A percentile compares a stretch with the other conserved stretches of the same genome.
Conservation (phyloP, 2,329 filamentous ascomycete species). For the Coniochaeta sp. region DNA sequence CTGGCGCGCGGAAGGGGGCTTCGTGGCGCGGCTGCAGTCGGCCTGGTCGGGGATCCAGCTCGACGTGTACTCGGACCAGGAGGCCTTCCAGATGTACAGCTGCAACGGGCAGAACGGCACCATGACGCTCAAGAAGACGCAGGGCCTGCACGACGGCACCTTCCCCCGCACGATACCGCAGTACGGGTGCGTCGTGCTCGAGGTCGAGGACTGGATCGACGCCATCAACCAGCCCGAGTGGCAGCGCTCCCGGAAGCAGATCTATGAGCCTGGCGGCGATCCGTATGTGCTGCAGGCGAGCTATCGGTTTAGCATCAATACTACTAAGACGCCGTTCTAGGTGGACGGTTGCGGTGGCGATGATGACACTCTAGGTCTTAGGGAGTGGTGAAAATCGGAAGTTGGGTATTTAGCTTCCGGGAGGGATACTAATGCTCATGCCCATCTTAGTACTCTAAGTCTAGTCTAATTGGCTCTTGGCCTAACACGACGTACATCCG, state of each 20-base stretch:
- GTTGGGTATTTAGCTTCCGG: background rate
- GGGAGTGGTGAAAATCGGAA: background rate
- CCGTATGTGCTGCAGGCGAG: constrained; percentile 56
- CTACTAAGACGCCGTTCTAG: constrained; percentile 7
- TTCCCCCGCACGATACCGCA: constrained; percentile 59
- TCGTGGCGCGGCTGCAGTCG: constrained; percentile 60
- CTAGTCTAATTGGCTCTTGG: background rate
- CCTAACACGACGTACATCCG: background rate
- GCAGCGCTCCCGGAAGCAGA: constrained; percentile 57
- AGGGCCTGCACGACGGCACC: constrained; percentile 50
- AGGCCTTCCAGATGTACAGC: constrained; percentile 81
- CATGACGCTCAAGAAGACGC: constrained; percentile 60
- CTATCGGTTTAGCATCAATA: constrained; percentile 50
- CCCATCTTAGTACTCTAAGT: background rate
- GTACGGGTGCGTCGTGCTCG: constrained; percentile 83
- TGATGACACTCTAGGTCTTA: background rate
- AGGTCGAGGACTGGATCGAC: constrained; percentile 91
- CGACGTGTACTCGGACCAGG: constrained; percentile 76
- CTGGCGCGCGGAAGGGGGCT: constrained; percentile 51
- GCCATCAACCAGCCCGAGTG: constrained; percentile 88
- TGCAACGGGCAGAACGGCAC: constrained; percentile 72
- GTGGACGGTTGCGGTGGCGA: background rate
- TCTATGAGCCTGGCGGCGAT: constrained; percentile 50
- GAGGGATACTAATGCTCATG: background rate
- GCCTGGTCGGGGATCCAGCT: constrained; percentile 76